Percentiles rank a stretch among this genome's conserved stretches.
Evolutionary conservation across 495 filamentous ascomycete species (phyloP).

Genomic region (Filosporella fistucella): DNA sequence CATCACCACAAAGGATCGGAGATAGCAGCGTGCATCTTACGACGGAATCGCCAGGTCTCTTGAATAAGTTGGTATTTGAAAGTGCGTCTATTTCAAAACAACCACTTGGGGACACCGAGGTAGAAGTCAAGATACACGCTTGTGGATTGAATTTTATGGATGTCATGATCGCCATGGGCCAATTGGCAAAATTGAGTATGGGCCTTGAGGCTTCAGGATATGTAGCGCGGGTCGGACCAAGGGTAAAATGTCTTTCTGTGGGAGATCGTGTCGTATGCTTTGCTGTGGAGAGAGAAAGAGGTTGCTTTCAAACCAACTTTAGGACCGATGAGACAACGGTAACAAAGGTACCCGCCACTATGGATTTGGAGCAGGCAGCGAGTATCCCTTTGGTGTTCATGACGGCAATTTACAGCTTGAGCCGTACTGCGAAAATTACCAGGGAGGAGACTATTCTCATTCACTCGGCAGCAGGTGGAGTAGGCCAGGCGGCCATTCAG

Average conservation of each 20-base stretch:
- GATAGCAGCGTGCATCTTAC: neutral
- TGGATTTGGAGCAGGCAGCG: constrained; percentile 31
- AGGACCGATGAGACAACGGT: constrained; percentile 28
- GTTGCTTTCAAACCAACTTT: constrained; percentile 35
- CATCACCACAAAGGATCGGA: neutral
- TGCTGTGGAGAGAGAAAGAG: constrained; percentile 1
- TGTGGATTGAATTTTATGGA: constrained; percentile 37
- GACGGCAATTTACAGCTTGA: constrained; percentile 52
- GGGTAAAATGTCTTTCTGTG: constrained; percentile 28
- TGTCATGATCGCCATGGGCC: constrained; percentile 31
- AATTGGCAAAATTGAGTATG: neutral
- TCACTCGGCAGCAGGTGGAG: constrained; percentile 85
- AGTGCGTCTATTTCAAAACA: neutral
- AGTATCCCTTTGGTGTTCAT: constrained; percentile 44
- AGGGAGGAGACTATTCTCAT: constrained; percentile 77
- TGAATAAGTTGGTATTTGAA: neutral
- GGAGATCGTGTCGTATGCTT: constrained; percentile 25
- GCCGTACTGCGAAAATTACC: constrained; percentile 46
- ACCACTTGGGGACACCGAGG: constrained; percentile 30
- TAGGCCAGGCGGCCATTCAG: constrained; percentile 73
- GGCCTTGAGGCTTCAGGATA: neutral
- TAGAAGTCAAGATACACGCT: constrained; percentile 33
- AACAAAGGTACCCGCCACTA: constrained; percentile 25
- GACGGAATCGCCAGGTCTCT: neutral
- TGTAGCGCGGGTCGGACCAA: neutral